These are phyloP conservation scores for Nidularia sp. DNA, from an alignment of 768 basidiomycete species.

Conservation along the genomic window DNA sequence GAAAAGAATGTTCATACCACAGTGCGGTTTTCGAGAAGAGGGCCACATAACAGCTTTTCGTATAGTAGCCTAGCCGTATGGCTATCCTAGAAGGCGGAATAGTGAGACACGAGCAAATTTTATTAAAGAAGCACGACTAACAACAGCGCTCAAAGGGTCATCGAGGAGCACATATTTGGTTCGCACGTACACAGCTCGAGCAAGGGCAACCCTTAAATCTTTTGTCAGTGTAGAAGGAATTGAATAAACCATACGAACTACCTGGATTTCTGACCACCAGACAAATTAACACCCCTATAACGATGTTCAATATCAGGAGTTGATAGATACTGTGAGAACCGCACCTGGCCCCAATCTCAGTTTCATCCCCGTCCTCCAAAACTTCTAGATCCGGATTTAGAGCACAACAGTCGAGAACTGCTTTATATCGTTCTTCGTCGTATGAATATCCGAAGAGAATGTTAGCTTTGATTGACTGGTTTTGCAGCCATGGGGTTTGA, in stretches of 20 bases:
- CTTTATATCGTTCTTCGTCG: constrained; percentile 70
- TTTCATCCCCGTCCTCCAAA: constrained; percentile 81
- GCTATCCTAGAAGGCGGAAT: constrained; percentile 40
- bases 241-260: constrained; percentile 11
- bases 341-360: constrained; percentile 73
- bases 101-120: background rate
- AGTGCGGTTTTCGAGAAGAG: constrained; percentile 57
- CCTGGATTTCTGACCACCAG: constrained; percentile 64
- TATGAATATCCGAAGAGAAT: constrained; percentile 74
- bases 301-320: background rate
- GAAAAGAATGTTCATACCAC: constrained; percentile 29
- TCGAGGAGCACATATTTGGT: constrained; percentile 50
- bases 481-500: constrained; percentile 67
- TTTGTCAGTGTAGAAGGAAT: background rate
- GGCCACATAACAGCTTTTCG: constrained; percentile 59
- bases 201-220: constrained; percentile 48
- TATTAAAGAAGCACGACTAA: constrained; percentile 25
- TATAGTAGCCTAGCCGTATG: constrained; percentile 57
- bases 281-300: constrained; percentile 46
- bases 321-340: background rate
- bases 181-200: constrained; percentile 56
- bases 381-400: constrained; percentile 77
- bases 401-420: constrained; percentile 58
- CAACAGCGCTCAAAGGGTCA: constrained; percentile 64
- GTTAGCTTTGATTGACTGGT: constrained; percentile 76